Evolutionary conservation across 2,329 filamentous ascomycete genomes (phyloP), one percentile per base, ranked within the genome.

Genomic region (Monilinia aucupariae): DNA sequence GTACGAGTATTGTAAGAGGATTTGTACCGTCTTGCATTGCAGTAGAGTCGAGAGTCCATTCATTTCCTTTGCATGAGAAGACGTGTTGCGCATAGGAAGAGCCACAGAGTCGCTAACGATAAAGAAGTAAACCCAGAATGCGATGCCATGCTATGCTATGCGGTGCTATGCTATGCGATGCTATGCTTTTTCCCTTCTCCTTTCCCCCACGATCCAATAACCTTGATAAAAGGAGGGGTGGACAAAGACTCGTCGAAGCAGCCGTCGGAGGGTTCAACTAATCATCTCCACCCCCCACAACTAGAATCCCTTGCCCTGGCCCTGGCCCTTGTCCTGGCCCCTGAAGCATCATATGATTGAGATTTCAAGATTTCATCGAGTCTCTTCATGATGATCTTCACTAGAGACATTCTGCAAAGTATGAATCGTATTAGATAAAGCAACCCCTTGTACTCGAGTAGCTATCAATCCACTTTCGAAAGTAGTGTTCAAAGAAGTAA

Each of bases 301-400:
- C 13, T 27, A 41, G 17, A 39, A 41, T n/a, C 10, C 39, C 53
- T 45, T 55, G 39, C 20, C 43, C 53, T 32, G 32, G 43, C 20
- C 22, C 20, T 25, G 41, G 41, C 10, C 39, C 53, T 45, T 55
- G 39, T 22, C 43, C 53, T 32, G 32, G 43, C 20, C 22, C 20
- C 3, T 25, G 41, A 34, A 56, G 41, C 41, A 48, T 58, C 54
- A 58, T 58, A 58, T 58, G 54, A 58, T 58, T 41, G 48, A 47
- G 22, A 58, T 58, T 47, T 25, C 41, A 56, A 45, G n/a, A 56
- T 56, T 56, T 25, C 41, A 58, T 58, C 54, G 30, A 58, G 34
- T 25, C 27, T 22, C 25, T 34, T 47, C 43, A 12, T 25, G 9
- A 22, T 5, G 45, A 48, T 48, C 22, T 48, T 48, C 45, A 27